Conservation (phyloP, 306 rosid genomes). For the Cucurbita maxima region DNA sequence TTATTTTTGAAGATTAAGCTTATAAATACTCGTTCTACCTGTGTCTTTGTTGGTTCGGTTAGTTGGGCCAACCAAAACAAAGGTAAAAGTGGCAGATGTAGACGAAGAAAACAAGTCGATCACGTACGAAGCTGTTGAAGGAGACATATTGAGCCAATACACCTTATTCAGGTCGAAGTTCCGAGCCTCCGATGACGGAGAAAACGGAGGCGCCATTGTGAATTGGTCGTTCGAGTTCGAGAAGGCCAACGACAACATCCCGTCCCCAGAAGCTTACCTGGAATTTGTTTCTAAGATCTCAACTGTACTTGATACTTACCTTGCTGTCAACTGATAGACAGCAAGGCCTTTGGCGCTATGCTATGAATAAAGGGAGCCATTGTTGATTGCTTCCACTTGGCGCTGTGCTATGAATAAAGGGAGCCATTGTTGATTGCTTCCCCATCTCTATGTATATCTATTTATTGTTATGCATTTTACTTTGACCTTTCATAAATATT, state of each 20-base stretch:
- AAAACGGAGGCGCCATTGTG: background rate
- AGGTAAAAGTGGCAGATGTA: background rate
- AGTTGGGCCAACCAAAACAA: background rate
- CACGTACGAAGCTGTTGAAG: background rate
- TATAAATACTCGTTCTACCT: no score
- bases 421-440: background rate
- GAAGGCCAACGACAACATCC: background rate
- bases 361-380: no score
- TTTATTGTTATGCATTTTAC: no score
- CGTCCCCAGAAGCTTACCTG: background rate
- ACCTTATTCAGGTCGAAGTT: background rate
- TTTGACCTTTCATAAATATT: no score
- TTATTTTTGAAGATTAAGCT: background rate
- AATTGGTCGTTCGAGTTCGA: background rate
- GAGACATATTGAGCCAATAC: background rate
- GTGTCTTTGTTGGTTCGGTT: no score
- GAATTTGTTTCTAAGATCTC: background rate
- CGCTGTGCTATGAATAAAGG: background rate
- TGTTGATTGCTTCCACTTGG: no score
- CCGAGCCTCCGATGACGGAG: background rate
- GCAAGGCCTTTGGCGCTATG: background rate
- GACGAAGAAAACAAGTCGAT: background rate
- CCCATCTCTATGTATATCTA: no score
- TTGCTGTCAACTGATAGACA: background rate
- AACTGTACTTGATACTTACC: background rate